Evolutionary conservation across 2,329 filamentous ascomycete species (phyloP).

Genomic region (Nannizziopsis barbatae): DNA sequence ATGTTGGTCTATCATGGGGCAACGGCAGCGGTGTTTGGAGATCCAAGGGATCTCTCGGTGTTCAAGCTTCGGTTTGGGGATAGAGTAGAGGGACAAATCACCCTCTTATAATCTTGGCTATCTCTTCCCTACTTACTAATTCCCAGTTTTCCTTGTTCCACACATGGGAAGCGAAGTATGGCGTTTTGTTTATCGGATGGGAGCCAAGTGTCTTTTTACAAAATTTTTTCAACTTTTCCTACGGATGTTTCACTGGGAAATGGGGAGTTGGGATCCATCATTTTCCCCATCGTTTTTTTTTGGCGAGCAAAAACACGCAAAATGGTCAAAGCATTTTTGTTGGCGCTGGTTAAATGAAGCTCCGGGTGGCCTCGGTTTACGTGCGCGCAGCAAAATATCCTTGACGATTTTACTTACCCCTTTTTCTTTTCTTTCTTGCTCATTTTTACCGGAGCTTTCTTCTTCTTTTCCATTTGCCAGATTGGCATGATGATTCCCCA

Average conservation of each 20-base stretch:
- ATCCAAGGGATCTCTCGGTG: slow-evolving; percentile 66
- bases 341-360: slow-evolving; percentile 7
- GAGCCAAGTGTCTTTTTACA: neutral
- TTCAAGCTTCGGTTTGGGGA: slow-evolving; percentile 90
- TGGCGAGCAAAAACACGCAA: neutral
- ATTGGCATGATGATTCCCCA: neutral
- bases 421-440: too few species aligned
- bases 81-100: slow-evolving; percentile 47
- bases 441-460: neutral
- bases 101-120: neutral
- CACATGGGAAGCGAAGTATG: slow-evolving; percentile 7
- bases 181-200: slow-evolving; percentile 6
- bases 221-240: slow-evolving; percentile 4
- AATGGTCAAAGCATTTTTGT: slow-evolving; percentile 2
- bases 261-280: neutral
- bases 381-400: neutral
- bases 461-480: neutral
- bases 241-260: slow-evolving; percentile 7
- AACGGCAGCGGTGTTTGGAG: slow-evolving; percentile 77
- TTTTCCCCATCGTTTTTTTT: slow-evolving; percentile 2
- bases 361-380: neutral
- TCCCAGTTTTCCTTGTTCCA: neutral
- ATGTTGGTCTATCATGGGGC: slow-evolving; percentile 56
- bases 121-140: neutral
- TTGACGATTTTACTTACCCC: neutral